Conservation (phyloP, 306 rosid genomes). For the Boehmeria nivea region DNA sequence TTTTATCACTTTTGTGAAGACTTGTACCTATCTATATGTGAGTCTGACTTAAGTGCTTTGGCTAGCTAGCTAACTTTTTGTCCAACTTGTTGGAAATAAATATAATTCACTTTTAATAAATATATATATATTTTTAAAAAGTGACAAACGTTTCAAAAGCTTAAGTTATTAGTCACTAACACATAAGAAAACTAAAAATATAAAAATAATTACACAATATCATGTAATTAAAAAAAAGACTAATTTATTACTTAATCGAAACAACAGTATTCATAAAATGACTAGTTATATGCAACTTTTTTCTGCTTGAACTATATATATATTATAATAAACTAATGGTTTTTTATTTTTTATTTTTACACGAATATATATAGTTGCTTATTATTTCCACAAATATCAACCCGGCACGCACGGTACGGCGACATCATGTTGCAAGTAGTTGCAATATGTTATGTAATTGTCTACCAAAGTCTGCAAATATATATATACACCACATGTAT, state of each 20-base stretch:
- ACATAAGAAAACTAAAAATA: not conserved
- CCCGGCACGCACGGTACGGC: not conserved
- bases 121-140: too few relatives aligned
- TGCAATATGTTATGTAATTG: not conserved
- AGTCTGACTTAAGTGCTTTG: not conserved
- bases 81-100: too few relatives aligned
- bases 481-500: not conserved
- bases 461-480: not conserved
- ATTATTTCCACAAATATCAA: conserved; percentile 2
- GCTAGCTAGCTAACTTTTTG: not conserved
- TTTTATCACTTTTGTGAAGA: not conserved
- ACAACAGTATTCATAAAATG: too few relatives aligned
- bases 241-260: too few relatives aligned
- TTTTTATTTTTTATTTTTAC: not conserved
- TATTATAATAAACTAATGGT: not conserved
- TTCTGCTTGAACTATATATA: too few relatives aligned
- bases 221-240: too few relatives aligned
- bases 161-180: too few relatives aligned
- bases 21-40: not conserved
- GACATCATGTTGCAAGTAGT: not conserved
- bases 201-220: not conserved
- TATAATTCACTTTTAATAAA: too few relatives aligned
- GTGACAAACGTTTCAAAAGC: too few relatives aligned
- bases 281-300: too few relatives aligned
- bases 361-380: not conserved